A percentile compares a stretch with the other conserved stretches of the same genome.
Conservation (phyloP, 257 asterid species). For the Haberlea rhodopensis region DNA sequence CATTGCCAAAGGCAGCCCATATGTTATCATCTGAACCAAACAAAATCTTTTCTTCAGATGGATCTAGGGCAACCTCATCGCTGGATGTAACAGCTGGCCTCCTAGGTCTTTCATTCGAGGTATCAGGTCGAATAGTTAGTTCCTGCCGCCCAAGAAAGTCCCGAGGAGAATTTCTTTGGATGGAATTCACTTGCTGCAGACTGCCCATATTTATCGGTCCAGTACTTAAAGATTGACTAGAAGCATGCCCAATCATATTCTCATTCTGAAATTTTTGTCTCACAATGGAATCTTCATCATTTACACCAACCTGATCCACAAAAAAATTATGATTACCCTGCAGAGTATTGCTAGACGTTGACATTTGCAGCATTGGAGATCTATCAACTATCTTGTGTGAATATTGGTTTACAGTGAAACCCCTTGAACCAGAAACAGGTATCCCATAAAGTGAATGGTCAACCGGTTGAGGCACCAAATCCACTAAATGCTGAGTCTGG, state of each 20-base stretch:
- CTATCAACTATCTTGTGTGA: conserved; percentile 51
- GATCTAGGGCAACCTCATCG: conserved; percentile 69
- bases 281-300: conserved; percentile 41
- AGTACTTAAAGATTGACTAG: conserved; percentile 40
- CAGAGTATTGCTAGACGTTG: conserved; percentile 42
- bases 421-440: conserved; percentile 79
- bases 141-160: conserved; percentile 43
- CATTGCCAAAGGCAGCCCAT: conserved; percentile 75
- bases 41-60: conserved; percentile 84
- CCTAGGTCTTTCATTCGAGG: conserved; percentile 39
- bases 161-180: conserved; percentile 42
- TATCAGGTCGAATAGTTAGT: conserved; percentile 35
- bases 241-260: conserved; percentile 40
- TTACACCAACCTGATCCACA: conserved; percentile 46
- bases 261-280: conserved; percentile 55
- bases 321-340: conserved; percentile 43
- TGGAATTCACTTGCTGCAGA: conserved; percentile 49
- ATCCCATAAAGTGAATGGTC: conserved; percentile 89
- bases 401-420: conserved; percentile 47
- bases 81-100: conserved; percentile 41
- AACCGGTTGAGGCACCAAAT: conserved; percentile 58
- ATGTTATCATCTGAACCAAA: conserved; percentile 84
- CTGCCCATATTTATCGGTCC: conserved; percentile 34
- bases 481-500: conserved; percentile 48
- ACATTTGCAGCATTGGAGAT: conserved; percentile 49